phyloP scores from a whole-genome alignment of 441 rosid genomes.

The Mallotus japonicus region DNA sequence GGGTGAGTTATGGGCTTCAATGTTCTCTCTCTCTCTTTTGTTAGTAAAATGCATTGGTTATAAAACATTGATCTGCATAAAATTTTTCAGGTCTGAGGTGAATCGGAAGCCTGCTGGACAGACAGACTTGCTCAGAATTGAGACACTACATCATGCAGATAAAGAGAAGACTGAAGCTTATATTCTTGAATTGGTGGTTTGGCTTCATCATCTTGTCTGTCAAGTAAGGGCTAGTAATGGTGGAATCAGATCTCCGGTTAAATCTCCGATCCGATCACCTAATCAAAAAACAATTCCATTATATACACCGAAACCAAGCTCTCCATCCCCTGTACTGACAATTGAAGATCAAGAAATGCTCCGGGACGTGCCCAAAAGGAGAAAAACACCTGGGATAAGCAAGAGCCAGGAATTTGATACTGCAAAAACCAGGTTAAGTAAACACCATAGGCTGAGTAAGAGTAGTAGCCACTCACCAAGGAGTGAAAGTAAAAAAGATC shows the following conservation, averaged over 20 bases:
- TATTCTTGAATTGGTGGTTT: slow-evolving; percentile 76
- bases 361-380: slow-evolving; percentile 77
- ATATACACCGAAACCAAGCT: slow-evolving; percentile 35
- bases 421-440: slow-evolving; percentile 52
- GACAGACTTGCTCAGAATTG: slow-evolving; percentile 75
- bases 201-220: slow-evolving; percentile 84
- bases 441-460: slow-evolving; percentile 79
- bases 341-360: slow-evolving; percentile 94
- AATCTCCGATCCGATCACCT: slow-evolving; percentile 78
- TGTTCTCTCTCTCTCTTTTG: neutral
- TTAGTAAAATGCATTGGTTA: neutral
- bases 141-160: slow-evolving; percentile 92
- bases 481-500: slow-evolving; percentile 53
- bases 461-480: slow-evolving; percentile 94
- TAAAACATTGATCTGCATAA: slow-evolving; percentile 3
- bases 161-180: slow-evolving; percentile 77
- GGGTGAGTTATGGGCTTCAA: slow-evolving; percentile 50
- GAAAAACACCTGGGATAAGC: slow-evolving; percentile 81
- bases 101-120: slow-evolving; percentile 68
- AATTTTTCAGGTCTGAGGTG: slow-evolving; percentile 55
- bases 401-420: slow-evolving; percentile 90
- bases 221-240: slow-evolving; percentile 70
- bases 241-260: slow-evolving; percentile 70
- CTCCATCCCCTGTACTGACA: slow-evolving; percentile 51
- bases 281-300: slow-evolving; percentile 53